These are phyloP conservation scores for Cutaneotrichosporon cutaneum DNA, from an alignment of 1,284 basidiomycete species.

Conservation along the genomic window DNA sequence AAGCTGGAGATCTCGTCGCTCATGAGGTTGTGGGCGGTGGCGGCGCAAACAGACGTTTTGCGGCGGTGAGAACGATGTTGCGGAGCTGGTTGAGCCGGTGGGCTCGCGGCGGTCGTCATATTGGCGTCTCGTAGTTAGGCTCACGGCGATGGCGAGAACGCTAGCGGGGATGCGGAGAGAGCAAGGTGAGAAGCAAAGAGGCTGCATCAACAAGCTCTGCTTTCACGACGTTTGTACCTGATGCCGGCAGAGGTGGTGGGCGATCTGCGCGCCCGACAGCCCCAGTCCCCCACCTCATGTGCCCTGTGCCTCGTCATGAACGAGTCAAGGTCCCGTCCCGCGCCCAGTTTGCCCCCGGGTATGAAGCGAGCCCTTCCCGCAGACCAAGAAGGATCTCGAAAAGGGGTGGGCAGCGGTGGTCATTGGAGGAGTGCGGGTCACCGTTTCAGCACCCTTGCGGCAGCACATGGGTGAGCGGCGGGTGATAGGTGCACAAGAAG, in stretches of 20 bases:
- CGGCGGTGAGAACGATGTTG: not conserved
- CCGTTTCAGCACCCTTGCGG: not conserved
- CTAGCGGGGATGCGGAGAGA: not conserved
- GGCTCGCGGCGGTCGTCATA: not conserved
- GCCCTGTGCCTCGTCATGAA: not conserved
- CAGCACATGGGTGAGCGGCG: not conserved
- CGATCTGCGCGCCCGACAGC: not conserved
- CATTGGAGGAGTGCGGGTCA: not conserved
- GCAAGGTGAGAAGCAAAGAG: not conserved
- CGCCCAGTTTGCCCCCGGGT: not conserved
- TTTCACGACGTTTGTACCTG: not conserved
- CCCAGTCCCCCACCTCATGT: not conserved
- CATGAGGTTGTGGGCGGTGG: not conserved
- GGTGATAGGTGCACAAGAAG: no score
- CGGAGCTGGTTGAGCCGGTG: not conserved
- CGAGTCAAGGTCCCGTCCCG: not conserved
- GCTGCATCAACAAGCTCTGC: not conserved
- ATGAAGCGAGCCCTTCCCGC: not conserved
- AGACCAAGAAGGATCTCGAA: not conserved
- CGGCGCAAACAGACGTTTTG: not conserved
- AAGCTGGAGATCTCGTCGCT: not conserved
- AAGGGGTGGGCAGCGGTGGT: not conserved
- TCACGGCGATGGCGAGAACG: not conserved
- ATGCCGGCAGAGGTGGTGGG: not conserved
- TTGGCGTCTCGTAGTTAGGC: not conserved